Evolutionary conservation across 1,284 basidiomycete genomes (phyloP).

Genomic region (Neonothopanus nambi): DNA sequence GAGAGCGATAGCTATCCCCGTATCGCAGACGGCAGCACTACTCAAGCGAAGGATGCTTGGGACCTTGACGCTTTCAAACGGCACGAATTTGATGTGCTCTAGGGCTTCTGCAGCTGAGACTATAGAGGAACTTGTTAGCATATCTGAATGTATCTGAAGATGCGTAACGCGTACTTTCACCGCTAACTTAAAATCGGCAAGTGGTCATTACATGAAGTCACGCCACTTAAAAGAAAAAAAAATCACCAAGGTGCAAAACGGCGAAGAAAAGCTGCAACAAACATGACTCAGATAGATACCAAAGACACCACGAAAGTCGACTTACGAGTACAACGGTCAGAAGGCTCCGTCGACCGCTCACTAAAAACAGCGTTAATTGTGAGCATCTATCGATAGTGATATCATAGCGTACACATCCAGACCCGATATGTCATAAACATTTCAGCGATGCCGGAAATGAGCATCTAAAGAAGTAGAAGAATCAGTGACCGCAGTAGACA

Average conservation of each 20-base stretch:
- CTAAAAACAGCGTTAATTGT: constrained; percentile 3
- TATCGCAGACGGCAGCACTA: constrained; percentile 33
- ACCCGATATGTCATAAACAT: constrained; percentile 33
- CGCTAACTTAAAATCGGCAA: constrained; percentile 24
- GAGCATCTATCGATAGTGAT: not conserved
- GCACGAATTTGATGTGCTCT: constrained; percentile 24
- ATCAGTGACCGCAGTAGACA: not conserved
- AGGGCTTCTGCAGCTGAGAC: constrained; percentile 30
- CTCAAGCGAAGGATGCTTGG: constrained; percentile 30
- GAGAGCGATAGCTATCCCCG: constrained; percentile 29
- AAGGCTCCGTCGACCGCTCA: constrained; percentile 13
- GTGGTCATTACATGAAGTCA: not conserved
- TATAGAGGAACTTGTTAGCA: constrained; percentile 7
- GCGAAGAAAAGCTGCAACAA: constrained; percentile 23
- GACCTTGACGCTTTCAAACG: constrained; percentile 25
- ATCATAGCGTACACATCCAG: constrained; percentile 26
- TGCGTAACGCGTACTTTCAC: constrained; percentile 24
- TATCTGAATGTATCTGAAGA: not conserved
- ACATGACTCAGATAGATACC: not conserved
- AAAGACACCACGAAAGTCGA: not conserved
- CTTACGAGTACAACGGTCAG: constrained; percentile 25
- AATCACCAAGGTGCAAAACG: constrained; percentile 29
- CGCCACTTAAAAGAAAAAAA: not conserved
- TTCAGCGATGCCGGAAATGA: constrained; percentile 32
- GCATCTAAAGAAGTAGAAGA: constrained; percentile 23